Evolutionary conservation across 306 rosid genomes (phyloP).

Genomic region (Rosa lucieae): DNA sequence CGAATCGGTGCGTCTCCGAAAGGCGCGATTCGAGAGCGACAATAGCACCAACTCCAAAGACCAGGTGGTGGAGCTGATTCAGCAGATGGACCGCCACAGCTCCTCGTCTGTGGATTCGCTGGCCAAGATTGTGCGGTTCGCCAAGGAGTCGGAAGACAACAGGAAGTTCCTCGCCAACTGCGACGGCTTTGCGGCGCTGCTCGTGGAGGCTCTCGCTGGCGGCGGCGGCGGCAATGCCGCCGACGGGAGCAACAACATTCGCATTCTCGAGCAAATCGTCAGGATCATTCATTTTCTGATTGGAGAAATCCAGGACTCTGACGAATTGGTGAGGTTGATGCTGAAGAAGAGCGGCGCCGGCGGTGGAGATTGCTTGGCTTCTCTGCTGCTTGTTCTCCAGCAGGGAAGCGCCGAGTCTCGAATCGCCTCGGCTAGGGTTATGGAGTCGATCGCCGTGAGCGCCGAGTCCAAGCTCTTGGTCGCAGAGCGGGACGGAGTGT

Average conservation of each 20-base stretch:
- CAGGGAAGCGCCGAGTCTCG: constrained; percentile 47
- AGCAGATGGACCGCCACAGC: constrained; percentile 6
- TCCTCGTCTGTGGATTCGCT: constrained; percentile 31
- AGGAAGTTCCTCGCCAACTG: constrained; percentile 48
- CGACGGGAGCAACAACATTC: constrained; percentile 24
- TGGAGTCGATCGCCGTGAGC: constrained; percentile 50
- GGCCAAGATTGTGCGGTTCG: constrained; percentile 45
- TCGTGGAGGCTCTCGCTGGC: constrained; percentile 47
- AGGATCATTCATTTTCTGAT: constrained; percentile 45
- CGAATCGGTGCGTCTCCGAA: constrained; percentile 49
- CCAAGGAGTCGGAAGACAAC: constrained; percentile 56
- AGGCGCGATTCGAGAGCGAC: constrained; percentile 41
- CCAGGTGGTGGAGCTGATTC: constrained; percentile 40
- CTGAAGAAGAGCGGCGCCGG: constrained; percentile 38
- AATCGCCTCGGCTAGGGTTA: constrained; percentile 50
- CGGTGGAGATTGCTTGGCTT: constrained; percentile 36
- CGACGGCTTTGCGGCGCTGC: constrained; percentile 45
- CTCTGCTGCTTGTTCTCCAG: constrained; percentile 53
- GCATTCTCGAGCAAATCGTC: constrained; percentile 46
- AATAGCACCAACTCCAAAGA: constrained; percentile 20
- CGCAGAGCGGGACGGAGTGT: constrained; percentile 57
- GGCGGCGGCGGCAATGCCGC: constrained; percentile 35
- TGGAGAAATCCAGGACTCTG: constrained; percentile 35
- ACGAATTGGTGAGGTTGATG: constrained; percentile 34
- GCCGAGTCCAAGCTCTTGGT: constrained; percentile 61